Evolutionary conservation across 2,329 filamentous ascomycete genomes (phyloP).

Genomic region (Aspergillus intermedius): DNA sequence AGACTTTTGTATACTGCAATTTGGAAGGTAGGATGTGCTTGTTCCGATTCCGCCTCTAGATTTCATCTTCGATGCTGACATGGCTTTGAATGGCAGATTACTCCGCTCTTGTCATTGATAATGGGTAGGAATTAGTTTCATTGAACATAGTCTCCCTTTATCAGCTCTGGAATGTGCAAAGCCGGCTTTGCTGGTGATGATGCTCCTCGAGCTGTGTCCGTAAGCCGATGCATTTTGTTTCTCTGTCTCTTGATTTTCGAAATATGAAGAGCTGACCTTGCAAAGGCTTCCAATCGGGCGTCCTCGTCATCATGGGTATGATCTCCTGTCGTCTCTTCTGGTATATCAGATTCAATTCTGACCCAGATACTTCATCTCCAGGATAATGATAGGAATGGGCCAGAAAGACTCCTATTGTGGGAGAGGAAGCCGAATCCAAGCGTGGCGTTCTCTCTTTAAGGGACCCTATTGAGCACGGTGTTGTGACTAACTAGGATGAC

Average conservation of each 20-base stretch:
- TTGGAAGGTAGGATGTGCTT: too few relatives aligned
- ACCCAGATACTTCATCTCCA: too few relatives aligned
- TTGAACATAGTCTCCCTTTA: slow-evolving; percentile 11
- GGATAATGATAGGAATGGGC: slow-evolving; percentile 99
- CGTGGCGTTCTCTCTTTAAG: slow-evolving; percentile 99
- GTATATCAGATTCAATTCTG: too few relatives aligned
- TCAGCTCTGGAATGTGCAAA: slow-evolving; percentile 99
- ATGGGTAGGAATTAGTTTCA: slow-evolving; percentile 75
- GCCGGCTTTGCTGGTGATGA: slow-evolving; percentile 99
- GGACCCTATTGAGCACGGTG: slow-evolving; percentile 99
- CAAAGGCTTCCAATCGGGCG: slow-evolving; percentile 93
- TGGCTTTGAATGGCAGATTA: slow-evolving; percentile 74
- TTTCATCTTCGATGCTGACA: too few relatives aligned
- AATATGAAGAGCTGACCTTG: slow-evolving; percentile 9
- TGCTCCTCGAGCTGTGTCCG: slow-evolving; percentile 99
- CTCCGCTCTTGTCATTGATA: slow-evolving; percentile 99
- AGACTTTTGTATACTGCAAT: too few relatives aligned
- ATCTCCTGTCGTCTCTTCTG: too few relatives aligned
- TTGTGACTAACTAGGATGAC: slow-evolving; percentile 99
- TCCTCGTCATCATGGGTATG: slow-evolving; percentile 82
- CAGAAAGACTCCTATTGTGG: slow-evolving; percentile 99
- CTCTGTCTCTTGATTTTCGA: slow-evolving; percentile 4
- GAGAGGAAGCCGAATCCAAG: slow-evolving; percentile 99
- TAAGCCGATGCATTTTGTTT: slow-evolving; percentile 57
- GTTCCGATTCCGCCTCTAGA: too few relatives aligned